Conservation (phyloP, 2,329 filamentous ascomycete species). For the Alternaria triticina region DNA sequence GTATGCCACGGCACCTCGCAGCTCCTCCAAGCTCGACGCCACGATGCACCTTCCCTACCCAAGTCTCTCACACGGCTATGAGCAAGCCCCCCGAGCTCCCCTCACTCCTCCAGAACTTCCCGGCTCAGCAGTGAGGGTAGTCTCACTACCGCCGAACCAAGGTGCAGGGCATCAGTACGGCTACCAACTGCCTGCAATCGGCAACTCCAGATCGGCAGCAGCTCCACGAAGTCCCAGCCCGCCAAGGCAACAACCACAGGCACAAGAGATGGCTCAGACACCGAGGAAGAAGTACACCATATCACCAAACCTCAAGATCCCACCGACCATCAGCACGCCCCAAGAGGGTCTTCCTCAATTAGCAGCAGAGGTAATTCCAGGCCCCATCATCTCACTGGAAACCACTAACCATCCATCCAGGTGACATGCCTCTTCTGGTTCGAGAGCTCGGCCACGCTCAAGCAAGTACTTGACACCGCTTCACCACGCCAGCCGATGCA, state of each 20-base stretch:
- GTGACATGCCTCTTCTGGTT: slow-evolving; percentile 99
- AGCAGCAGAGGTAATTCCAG: slow-evolving; percentile 47
- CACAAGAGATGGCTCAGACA: slow-evolving; percentile 30
- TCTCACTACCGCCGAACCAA: slow-evolving; percentile 36
- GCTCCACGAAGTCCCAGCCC: slow-evolving; percentile 33
- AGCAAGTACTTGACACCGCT: slow-evolving; percentile 71
- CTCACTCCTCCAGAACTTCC: slow-evolving; percentile 45
- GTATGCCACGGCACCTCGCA: slow-evolving; percentile 33
- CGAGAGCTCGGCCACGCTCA: slow-evolving; percentile 80
- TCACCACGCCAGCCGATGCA: slow-evolving; percentile 53
- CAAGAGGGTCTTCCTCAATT: slow-evolving; percentile 50
- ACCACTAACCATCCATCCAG: slow-evolving; percentile 54
- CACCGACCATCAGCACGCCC: slow-evolving; percentile 45
- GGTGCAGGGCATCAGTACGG: slow-evolving; percentile 39
- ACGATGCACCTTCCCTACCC: slow-evolving; percentile 45
- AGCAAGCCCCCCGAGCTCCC: slow-evolving; percentile 32
- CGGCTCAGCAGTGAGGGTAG: slow-evolving; percentile 40
- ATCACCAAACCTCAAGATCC: slow-evolving; percentile 46
- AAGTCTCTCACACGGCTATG: slow-evolving; percentile 29
- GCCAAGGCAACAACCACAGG: slow-evolving; percentile 22
- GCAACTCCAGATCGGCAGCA: slow-evolving; percentile 41
- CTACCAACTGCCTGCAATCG: slow-evolving; percentile 45
- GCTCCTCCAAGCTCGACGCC: slow-evolving; percentile 36
- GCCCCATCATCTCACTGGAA: background rate
- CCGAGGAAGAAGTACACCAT: slow-evolving; percentile 42